Evolutionary conservation across 139 green algal species (phyloP), one percentile per base, ranked within the genome.

Genomic region (Chlorella sp.): DNA sequence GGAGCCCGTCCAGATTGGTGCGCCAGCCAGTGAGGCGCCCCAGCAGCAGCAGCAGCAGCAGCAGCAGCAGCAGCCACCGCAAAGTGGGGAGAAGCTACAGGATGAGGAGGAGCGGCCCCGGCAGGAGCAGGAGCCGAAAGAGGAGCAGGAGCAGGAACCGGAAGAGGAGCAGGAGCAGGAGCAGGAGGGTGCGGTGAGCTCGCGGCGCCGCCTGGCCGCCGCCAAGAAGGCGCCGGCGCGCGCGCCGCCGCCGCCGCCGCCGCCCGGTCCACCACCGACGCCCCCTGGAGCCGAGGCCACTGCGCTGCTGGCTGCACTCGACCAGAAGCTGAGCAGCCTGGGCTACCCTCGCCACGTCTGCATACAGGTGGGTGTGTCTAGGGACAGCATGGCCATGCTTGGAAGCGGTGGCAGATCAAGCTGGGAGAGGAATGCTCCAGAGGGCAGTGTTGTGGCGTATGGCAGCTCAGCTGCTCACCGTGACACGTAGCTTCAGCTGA

Each of bases 331-430:
- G 20, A 34, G 36, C 41, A 26, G 41, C 20, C 23, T 16, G 12
- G 60, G 36, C 51, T 60, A 60, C 36, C 36, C 57, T 60, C 56
- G 76, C 11, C 76, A 82, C 15, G 38, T 82, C 12, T 82, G 76
- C 76, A 82, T 82, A 5, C 76, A 60, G 51, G 51, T 60, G 51
- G 2, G 51, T n/a, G n/a, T n/a, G n/a, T n/a, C n/a, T n/a, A n/a
- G n/a, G n/a, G n/a, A n/a, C n/a, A n/a, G n/a, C n/a, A n/a, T n/a
- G n/a, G n/a, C n/a, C n/a, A n/a, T n/a, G n/a, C n/a, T n/a, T n/a
- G n/a, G n/a, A n/a, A n/a, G n/a, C n/a, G n/a, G n/a, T n/a, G n/a
- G n/a, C n/a, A n/a, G n/a, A n/a, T n/a, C n/a, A n/a, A n/a, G n/a
- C n/a, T n/a, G n/a, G n/a, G n/a, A n/a, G n/a, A n/a, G n/a, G n/a